These are phyloP conservation scores for Populus nigra DNA, from an alignment of 345 rosid species.

Conservation along the genomic window DNA sequence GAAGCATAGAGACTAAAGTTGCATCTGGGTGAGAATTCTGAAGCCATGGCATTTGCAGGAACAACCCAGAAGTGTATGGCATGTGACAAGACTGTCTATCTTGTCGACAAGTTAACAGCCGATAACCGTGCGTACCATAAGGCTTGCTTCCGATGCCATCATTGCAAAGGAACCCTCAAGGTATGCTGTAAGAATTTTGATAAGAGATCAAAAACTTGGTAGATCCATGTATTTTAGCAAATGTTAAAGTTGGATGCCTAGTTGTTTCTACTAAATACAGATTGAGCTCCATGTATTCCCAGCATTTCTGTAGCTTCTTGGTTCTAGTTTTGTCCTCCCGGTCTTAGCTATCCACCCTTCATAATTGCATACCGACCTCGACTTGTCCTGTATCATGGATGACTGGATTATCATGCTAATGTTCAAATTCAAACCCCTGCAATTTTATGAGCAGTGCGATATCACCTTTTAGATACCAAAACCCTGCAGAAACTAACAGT, in stretches of 20 bases:
- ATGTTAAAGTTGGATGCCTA: neutral
- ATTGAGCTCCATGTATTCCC: neutral
- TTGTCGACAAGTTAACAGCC: constrained; percentile 95
- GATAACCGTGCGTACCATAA: constrained; percentile 87
- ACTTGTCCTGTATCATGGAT: neutral
- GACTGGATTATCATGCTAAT: neutral
- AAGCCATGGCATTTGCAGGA: constrained; percentile 95
- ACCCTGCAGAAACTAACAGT: neutral
- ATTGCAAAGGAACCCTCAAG: constrained; percentile 99
- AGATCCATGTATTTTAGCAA: neutral
- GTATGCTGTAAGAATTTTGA: constrained; percentile 25
- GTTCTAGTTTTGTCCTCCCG: neutral
- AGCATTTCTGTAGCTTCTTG: neutral
- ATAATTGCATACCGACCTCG: neutral
- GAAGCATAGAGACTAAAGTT: neutral
- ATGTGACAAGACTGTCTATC: constrained; percentile 93
- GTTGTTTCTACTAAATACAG: neutral
- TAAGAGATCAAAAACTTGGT: neutral
- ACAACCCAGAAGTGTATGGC: constrained; percentile 99
- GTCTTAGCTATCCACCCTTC: neutral
- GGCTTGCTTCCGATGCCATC: constrained; percentile 98
- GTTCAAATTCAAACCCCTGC: neutral
- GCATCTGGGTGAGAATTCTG: constrained; percentile 6
- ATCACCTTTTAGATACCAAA: neutral
- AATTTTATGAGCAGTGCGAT: neutral